Evolutionary conservation across 257 asterid genomes (phyloP).

Genomic region (Fraxinus excelsior): DNA sequence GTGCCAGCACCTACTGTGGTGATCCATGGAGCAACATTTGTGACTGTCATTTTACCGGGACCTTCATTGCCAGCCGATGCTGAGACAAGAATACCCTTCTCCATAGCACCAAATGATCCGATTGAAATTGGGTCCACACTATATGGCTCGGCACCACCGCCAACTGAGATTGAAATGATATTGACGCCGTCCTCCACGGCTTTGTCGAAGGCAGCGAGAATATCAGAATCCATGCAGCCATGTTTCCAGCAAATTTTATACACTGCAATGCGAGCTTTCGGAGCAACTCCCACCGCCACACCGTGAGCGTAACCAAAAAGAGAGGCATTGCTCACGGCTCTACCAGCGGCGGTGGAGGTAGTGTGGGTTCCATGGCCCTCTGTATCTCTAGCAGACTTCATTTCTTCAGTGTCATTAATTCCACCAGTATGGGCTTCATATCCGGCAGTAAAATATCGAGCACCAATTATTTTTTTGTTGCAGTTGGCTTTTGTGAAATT

Average conservation of each 20-base stretch:
- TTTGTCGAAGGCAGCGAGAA: conserved; percentile 76
- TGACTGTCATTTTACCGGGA: conserved; percentile 62
- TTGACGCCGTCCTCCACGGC: conserved; percentile 87
- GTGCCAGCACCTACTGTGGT: conserved; percentile 92
- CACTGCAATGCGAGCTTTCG: conserved; percentile 72
- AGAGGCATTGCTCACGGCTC: conserved; percentile 70
- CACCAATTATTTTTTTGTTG: conserved; percentile 74
- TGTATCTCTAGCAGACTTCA: conserved; percentile 61
- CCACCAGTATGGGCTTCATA: conserved; percentile 50
- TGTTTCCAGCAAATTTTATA: conserved; percentile 80
- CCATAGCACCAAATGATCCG: conserved; percentile 82
- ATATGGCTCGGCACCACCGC: conserved; percentile 67
- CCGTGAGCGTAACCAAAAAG: conserved; percentile 67
- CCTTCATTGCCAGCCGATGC: conserved; percentile 93
- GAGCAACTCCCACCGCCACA: conserved; percentile 76
- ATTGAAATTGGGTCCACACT: conserved; percentile 69
- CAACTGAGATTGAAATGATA: conserved; percentile 73
- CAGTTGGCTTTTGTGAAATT: conserved; percentile 55
- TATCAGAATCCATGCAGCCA: conserved; percentile 85
- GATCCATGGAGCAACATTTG: conserved; percentile 87
- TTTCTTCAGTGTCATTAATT: conserved; percentile 35
- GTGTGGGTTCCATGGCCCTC: conserved; percentile 95
- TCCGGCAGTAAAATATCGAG: conserved; percentile 55
- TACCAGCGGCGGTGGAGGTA: conserved; percentile 85
- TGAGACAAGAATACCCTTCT: conserved; percentile 65